Evolutionary conservation across 768 basidiomycete genomes (phyloP), one percentile per base, ranked within the genome.

Genomic region (Psilocybe sp.): DNA sequence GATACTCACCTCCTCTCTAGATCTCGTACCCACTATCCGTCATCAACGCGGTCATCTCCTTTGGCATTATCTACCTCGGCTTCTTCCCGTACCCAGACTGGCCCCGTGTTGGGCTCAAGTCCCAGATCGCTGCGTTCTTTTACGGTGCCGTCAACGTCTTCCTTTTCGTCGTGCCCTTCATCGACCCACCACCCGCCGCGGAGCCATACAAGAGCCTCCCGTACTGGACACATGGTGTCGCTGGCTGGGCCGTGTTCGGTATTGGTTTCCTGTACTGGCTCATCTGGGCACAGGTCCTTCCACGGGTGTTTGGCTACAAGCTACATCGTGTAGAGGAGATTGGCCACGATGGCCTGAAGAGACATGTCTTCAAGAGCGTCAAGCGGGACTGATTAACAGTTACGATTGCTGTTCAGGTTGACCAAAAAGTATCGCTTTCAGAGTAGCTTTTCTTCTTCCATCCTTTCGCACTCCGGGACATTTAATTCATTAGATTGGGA

Each of bases 81-180:
- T 57, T 62, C 51, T 56, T 53, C 14, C 64, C 63, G 1, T 61
- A 60, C 52, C 49, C 56, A 13, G 60, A 63, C 55, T 64, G 62
- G 62, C 58, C 63, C n/a, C 44, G 41, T n/a, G 54, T 63, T 23
- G 37, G 44, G 10, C 14, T 57, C 14, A 50, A 51, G 4, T 54
- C 51, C 1, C 52, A 61, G 44, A 28, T 69, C 31, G 62, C 65
- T 5, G 61, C 68, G 1, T 56, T 37, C 52, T 76, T 82, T 61
- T 84, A 85, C 67, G 78, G 83, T 53, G 53, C 76, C 1, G 76
- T 78, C 2, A 85, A 87, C 54, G 59, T 83, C 34, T 84, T 87
- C 64, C 67, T 87, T 14, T 69, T 75, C 43, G 49, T 80, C 41
- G 76, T 77, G 1, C 84, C 84, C 6, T 57, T 85, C 40, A 66